phyloP scores from a whole-genome alignment of 257 asterid genomes.

The Nemophila menziesii region DNA sequence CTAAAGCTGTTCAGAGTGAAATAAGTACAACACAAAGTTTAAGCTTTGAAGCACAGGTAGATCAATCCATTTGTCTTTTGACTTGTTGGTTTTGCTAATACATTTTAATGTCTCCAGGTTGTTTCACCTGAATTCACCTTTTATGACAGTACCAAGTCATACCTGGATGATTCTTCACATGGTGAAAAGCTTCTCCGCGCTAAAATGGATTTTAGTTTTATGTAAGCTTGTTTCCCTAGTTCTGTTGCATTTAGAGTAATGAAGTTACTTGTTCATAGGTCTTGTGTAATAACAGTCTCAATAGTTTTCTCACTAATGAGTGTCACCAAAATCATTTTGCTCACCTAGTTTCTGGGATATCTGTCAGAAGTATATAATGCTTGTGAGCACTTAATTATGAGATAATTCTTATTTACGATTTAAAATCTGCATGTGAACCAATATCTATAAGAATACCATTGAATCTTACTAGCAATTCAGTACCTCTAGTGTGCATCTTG shows the following conservation, averaged over 20 bases:
- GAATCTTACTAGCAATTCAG: no score
- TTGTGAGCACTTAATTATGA: no score
- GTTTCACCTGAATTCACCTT: slow-evolving; percentile 96
- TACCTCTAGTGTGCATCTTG: no score
- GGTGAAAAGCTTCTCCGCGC: slow-evolving; percentile 98
- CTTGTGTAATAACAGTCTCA: neutral
- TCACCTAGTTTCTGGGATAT: neutral
- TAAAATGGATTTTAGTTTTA: slow-evolving; percentile 88
- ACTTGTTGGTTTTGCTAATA: neutral
- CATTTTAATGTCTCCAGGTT: slow-evolving; percentile 38
- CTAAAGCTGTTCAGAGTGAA: slow-evolving; percentile 39
- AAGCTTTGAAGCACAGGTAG: slow-evolving; percentile 95
- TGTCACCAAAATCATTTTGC: neutral
- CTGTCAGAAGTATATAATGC: neutral
- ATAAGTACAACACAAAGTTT: slow-evolving; percentile 51
- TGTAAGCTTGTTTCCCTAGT: slow-evolving; percentile 52
- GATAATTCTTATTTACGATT: no score
- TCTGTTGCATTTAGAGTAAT: neutral
- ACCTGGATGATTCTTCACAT: slow-evolving; percentile 69
- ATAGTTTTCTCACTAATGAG: neutral
- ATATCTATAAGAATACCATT: no score
- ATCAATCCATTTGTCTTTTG: neutral
- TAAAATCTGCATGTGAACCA: no score
- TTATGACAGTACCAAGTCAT: slow-evolving; percentile 79
- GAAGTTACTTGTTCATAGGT: neutral